Evolutionary conservation across 225 moss, liverwort and hornwort genomes (phyloP).

Genomic region (Ulota crispa): DNA sequence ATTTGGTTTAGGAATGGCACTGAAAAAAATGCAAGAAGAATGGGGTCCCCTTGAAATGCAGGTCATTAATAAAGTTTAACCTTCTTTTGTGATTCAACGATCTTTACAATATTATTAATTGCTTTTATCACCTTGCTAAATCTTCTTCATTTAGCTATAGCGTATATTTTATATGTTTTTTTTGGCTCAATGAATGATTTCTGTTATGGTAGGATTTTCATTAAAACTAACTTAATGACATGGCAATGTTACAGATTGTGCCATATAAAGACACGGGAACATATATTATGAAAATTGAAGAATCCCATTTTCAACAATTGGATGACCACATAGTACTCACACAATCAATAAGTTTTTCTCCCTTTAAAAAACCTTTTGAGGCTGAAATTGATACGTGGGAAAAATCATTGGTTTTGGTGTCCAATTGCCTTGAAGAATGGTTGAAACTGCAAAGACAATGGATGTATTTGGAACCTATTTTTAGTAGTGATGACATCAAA

Average conservation of each 20-base stretch:
- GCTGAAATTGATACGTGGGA: conserved; percentile 80
- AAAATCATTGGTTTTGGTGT: conserved; percentile 55
- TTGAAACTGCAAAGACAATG: conserved; percentile 89
- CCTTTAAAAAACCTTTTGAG: conserved; percentile 90
- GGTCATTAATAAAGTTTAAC: conserved; percentile 5
- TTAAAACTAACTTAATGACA: too few species aligned
- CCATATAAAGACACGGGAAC: conserved; percentile 74
- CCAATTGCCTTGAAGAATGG: conserved; percentile 80
- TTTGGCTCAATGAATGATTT: too few species aligned
- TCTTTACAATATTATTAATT: too few species aligned
- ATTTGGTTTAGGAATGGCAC: conserved; percentile 68
- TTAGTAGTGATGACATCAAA: conserved; percentile 84
- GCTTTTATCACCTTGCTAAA: too few species aligned
- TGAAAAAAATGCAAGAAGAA: conserved; percentile 77
- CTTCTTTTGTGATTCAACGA: too few species aligned
- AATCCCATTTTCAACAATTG: conserved; percentile 72
- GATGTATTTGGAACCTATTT: conserved; percentile 94
- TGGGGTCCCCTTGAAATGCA: conserved; percentile 64
- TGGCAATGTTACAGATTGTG: conserved; percentile 35
- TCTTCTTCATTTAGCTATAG: too few species aligned
- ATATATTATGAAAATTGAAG: conserved; percentile 87
- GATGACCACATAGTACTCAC: conserved; percentile 87
- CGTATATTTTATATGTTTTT: too few species aligned
- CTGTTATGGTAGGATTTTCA: too few species aligned
- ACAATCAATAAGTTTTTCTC: conserved; percentile 89